Evolutionary conservation across 2,329 filamentous ascomycete species (phyloP), one percentile per base, ranked within the genome.

Genomic region (Pseudogymnoascus sp.): DNA sequence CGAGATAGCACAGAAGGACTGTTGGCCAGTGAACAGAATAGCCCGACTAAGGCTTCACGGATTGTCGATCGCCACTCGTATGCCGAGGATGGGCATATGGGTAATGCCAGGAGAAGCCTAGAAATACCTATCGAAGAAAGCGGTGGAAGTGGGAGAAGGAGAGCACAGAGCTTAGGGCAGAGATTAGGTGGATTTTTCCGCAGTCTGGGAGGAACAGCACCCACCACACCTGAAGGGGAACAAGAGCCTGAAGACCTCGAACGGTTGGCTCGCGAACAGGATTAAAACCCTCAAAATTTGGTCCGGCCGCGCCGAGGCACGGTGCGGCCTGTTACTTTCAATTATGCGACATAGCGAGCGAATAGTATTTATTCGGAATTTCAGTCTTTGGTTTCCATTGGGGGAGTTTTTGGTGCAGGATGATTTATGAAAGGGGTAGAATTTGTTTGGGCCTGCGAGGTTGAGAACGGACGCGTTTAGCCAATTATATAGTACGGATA

Each of bases 391-490:
- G 28, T 33, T 55, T 22, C 28, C 28, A 33, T 55, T 55, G 16
- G 49, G 35, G 49, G 49, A 55, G 49, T 33, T 55, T 52, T 55
- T 55, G 49, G 28, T 14, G 49, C 5, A 35, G 16, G 49, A 35
- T 55, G 49, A 35, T 55, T 33, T 55, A 55, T 4, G 49, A n/a
- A 55, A 55, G 28, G 49, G 28, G 49, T 55, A 55, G 49, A 22
- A 35, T 55, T 33, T 55, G 16, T 28, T 55, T 33, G 49, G 22
- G 49, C 28, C 9, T 33, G 28, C 49, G 28, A 55, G 30, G 49
- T 55, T 55, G 16, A 16, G 28, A 35, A 55, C 5, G 28, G 28
- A 55, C 11, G 49, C 9, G 49, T 22, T 55, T 35, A 12, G 16
- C 16, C 49, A 55, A 19, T 35, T 33, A 55, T 22, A 55, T 55